phyloP scores from a whole-genome alignment of 352 stramenopile species.

The Detonula confervacea region DNA sequence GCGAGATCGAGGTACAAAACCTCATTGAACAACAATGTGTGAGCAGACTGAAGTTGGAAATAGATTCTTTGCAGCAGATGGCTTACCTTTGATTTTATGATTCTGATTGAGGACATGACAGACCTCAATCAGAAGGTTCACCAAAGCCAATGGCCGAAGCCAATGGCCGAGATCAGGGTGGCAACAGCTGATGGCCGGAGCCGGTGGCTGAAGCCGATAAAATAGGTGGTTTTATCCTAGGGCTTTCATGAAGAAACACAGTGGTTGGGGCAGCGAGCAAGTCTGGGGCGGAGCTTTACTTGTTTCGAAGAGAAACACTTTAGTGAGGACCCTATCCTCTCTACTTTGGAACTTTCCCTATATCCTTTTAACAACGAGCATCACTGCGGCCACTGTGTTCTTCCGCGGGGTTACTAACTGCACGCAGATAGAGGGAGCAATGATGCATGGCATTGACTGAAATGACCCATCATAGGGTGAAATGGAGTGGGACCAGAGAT shows the following conservation, averaged over 20 bases:
- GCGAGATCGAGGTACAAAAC: not conserved
- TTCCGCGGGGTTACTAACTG: not conserved
- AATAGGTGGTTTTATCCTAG: not conserved
- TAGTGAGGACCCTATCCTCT: conserved; percentile 2
- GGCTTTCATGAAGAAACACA: not conserved
- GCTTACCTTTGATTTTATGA: not conserved
- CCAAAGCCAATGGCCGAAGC: not conserved
- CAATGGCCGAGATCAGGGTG: not conserved
- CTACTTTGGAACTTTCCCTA: conserved; percentile 13
- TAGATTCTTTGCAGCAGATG: not conserved
- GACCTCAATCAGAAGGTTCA: not conserved
- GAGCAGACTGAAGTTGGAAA: not conserved
- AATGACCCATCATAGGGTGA: not conserved
- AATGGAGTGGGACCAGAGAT: not conserved
- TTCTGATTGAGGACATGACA: not conserved
- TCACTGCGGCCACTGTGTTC: not conserved
- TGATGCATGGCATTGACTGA: not conserved
- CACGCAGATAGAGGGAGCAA: conserved; percentile 1
- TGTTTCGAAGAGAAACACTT: conserved; percentile 6
- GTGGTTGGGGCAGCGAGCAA: not conserved
- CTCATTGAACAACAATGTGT: not conserved
- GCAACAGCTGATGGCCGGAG: not conserved
- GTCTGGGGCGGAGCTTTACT: conserved; percentile 1
- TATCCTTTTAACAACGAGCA: conserved; percentile 5
- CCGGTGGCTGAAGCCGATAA: not conserved